Evolutionary conservation across 805 yeast species (phyloP).

Genomic region (Myxozyma lipomycoides): DNA sequence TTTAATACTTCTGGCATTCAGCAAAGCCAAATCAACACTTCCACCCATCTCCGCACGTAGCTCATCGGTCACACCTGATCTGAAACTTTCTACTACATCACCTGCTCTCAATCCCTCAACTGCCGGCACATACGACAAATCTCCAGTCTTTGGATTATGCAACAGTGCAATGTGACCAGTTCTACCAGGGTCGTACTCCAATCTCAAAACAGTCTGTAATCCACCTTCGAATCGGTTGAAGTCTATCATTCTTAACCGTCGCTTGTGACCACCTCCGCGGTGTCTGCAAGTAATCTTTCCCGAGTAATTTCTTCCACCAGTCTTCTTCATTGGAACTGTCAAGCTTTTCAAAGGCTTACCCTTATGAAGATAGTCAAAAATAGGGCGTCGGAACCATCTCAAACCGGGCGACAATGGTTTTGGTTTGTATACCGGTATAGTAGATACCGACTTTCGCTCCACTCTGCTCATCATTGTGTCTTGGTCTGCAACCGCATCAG

Average conservation of each 20-base stretch:
- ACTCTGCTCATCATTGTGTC: slow-evolving; percentile 1
- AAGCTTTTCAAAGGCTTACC: slow-evolving; percentile 76
- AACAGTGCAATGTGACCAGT: slow-evolving; percentile 88
- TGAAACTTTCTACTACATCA: slow-evolving; percentile 82
- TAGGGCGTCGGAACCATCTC: slow-evolving; percentile 76
- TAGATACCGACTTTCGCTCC: slow-evolving; percentile 1
- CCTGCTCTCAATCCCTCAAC: slow-evolving; percentile 91
- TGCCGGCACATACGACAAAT: slow-evolving; percentile 78
- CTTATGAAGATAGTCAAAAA: slow-evolving; percentile 79
- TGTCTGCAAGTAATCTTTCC: slow-evolving; percentile 91
- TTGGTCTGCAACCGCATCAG: background rate
- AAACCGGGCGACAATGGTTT: slow-evolving; percentile 27
- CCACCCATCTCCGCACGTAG: slow-evolving; percentile 75
- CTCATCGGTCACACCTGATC: slow-evolving; percentile 78
- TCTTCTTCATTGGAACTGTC: slow-evolving; percentile 65
- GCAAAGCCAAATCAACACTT: slow-evolving; percentile 82
- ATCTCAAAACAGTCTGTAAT: slow-evolving; percentile 72
- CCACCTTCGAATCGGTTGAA: slow-evolving; percentile 65
- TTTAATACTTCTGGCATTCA: slow-evolving; percentile 80
- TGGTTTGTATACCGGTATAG: slow-evolving; percentile 14
- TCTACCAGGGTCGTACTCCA: slow-evolving; percentile 94
- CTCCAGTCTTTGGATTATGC: slow-evolving; percentile 57
- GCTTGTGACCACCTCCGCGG: slow-evolving; percentile 94
- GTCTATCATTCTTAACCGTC: slow-evolving; percentile 81
- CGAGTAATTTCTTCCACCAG: slow-evolving; percentile 83